Evolutionary conservation across 768 basidiomycete species (phyloP), one percentile per base, ranked within the genome.

Genomic region (Favolaschia claudopus): DNA sequence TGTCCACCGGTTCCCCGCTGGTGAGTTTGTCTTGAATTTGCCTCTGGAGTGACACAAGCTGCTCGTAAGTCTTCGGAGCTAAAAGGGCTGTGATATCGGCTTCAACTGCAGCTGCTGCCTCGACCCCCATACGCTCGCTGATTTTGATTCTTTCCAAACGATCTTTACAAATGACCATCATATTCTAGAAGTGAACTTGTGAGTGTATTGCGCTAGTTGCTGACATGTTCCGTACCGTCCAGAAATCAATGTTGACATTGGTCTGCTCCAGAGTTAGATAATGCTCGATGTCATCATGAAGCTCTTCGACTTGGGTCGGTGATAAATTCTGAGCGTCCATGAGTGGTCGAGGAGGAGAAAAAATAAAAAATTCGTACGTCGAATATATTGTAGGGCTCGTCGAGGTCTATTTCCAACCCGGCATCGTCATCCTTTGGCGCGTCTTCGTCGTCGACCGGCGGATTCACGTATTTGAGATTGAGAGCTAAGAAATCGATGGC

Each of bases 401-500:
- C 97, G 40, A 99, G 83, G 72, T 99, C 97, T 68, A 99, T 97
- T 74, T 99, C 97, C 47, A 99, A 82, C 25, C 94, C 95, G 40
- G 90, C 86, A 56, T 93, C 93, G 22, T 95, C 95, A 58, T 87
- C 83, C 31, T 83, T 83, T 13, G 67, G 72, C 33, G 79, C 76
- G 45, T 85, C 87, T 3, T 91, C 88, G n/a, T 88, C 84, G 29
- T 89, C 84, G 15, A 77, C 78, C 25, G 84, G 80, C 20, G 86
- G 88, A 69, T 90, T 88, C 28, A 94, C 92, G 75, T 98, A 99
- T 61, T 93, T 89, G 59, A 99, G 83, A 72, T 99, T 99, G 68
- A 99, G 85, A 42, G 96, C 94, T 62, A 99, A 76, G 75, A 96
- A 99, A 72, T 99, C 97, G 65, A 99, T 89, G n/a, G 97, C 97